A percentile compares a stretch with the other conserved stretches of the same genome.
Evolutionary conservation across 176 grass and related monocot genomes (phyloP).

Genomic region (Pharus latifolius): DNA sequence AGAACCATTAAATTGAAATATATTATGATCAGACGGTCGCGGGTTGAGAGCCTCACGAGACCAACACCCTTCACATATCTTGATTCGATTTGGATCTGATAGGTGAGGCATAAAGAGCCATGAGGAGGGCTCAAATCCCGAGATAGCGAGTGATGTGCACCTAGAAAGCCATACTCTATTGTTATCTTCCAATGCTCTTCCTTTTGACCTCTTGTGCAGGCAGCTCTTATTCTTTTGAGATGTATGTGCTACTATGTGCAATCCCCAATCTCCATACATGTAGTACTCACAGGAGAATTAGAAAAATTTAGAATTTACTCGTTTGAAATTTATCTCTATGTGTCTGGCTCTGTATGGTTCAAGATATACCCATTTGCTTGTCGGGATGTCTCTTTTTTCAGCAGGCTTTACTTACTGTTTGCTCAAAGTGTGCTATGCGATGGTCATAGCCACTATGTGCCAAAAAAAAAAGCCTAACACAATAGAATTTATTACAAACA

Average conservation of each 20-base stretch:
- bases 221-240: constrained; percentile 17
- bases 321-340: constrained; percentile 6
- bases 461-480: too few species aligned
- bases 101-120: neutral
- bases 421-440: too few species aligned
- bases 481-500: too few species aligned
- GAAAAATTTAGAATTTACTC: neutral
- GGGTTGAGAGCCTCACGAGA: too few species aligned
- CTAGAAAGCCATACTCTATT: neutral
- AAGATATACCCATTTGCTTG: neutral
- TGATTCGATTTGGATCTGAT: constrained; percentile 17
- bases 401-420: too few species aligned
- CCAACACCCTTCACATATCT: too few species aligned
- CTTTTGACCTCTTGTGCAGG: constrained; percentile 17
- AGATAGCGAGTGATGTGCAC: constrained; percentile 2
- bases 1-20: too few species aligned
- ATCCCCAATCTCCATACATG: neutral
- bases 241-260: neutral
- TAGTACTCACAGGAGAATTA: neutral
- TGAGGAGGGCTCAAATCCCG: constrained; percentile 22
- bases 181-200: constrained; percentile 30
- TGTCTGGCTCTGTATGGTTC: neutral
- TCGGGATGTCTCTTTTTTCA: constrained; percentile 2
- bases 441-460: too few species aligned
- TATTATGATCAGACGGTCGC: too few species aligned